Percentiles rank a stretch among this genome's conserved stretches.
phyloP scores from a whole-genome alignment of 495 filamentous ascomycete genomes.

The Pseudomonodictys pantanalensis region DNA sequence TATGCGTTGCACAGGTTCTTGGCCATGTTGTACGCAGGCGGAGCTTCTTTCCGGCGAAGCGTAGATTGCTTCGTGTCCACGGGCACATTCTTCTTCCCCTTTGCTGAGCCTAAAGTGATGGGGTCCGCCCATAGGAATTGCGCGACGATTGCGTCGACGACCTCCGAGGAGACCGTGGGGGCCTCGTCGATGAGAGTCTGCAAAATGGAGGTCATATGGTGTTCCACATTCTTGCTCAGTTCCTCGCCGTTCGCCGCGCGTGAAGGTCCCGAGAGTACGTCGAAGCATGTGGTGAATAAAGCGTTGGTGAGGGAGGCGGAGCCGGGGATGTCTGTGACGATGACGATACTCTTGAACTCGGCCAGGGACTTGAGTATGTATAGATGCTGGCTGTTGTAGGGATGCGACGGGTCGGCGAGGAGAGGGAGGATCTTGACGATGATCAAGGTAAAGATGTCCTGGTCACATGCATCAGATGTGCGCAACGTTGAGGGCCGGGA shows the following conservation, averaged over 20 bases:
- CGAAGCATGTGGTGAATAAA: conserved; percentile 85
- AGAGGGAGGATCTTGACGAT: conserved; percentile 77
- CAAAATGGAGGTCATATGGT: conserved; percentile 82
- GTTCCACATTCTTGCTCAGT: conserved; percentile 85
- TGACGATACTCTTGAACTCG: conserved; percentile 88
- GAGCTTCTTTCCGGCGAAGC: conserved; percentile 76
- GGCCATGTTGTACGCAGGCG: conserved; percentile 92
- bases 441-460: conserved; percentile 94
- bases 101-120: conserved; percentile 44
- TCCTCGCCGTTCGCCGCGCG: conserved; percentile 73
- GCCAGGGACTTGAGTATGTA: conserved; percentile 85
- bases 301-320: conserved; percentile 71
- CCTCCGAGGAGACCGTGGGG: conserved; percentile 69
- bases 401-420: conserved; percentile 80
- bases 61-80: conserved; percentile 73
- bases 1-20: conserved; percentile 88
- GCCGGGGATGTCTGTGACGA: conserved; percentile 85
- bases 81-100: conserved; percentile 60
- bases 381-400: conserved; percentile 89
- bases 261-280: conserved; percentile 77
- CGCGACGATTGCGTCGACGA: conserved; percentile 90
- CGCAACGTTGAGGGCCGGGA: not conserved
- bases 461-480: conserved; percentile 12
- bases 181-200: conserved; percentile 85
- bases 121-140: conserved; percentile 89